Evolutionary conservation across 768 basidiomycete genomes (phyloP).

Genomic region (Amanita rubescens): DNA sequence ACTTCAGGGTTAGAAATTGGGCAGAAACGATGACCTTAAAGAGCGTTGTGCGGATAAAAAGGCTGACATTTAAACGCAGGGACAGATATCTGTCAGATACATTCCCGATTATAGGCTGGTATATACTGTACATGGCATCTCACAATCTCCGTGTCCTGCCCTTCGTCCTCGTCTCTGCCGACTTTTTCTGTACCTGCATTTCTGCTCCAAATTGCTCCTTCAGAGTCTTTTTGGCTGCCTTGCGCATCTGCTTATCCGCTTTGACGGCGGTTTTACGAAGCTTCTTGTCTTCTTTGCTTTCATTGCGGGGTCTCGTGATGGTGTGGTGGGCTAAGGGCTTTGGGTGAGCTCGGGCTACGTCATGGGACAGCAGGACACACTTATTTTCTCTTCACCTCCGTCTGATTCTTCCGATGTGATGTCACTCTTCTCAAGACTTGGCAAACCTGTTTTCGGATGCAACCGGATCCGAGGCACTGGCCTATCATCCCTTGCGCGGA

Average conservation of each 20-base stretch:
- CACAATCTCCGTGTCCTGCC: conserved; percentile 33
- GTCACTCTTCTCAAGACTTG: conserved; percentile 34
- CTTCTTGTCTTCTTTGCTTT: conserved; percentile 70
- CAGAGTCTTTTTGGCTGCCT: conserved; percentile 58
- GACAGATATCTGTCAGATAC: background rate
- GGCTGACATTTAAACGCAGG: too few species aligned
- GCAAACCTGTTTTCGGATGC: conserved; percentile 74
- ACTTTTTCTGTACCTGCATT: conserved; percentile 51
- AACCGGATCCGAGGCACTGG: conserved; percentile 58
- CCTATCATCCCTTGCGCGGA: conserved; percentile 54
- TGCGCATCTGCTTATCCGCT: conserved; percentile 52
- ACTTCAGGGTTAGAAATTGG: too few species aligned
- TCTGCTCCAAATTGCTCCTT: conserved; percentile 61
- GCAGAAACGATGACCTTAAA: too few species aligned
- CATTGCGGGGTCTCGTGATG: conserved; percentile 62
- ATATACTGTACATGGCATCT: background rate
- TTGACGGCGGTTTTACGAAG: conserved; percentile 66
- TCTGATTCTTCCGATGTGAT: conserved; percentile 10
- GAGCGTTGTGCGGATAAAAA: too few species aligned
- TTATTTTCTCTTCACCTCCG: conserved; percentile 20
- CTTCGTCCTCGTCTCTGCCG: conserved; percentile 38
- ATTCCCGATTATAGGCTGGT: background rate
- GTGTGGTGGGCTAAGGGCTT: conserved; percentile 35
- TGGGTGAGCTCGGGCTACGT: background rate
- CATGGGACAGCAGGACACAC: conserved; percentile 11